Evolutionary conservation across 352 stramenopile genomes (phyloP).

Genomic region (Pythium plurisporium): DNA sequence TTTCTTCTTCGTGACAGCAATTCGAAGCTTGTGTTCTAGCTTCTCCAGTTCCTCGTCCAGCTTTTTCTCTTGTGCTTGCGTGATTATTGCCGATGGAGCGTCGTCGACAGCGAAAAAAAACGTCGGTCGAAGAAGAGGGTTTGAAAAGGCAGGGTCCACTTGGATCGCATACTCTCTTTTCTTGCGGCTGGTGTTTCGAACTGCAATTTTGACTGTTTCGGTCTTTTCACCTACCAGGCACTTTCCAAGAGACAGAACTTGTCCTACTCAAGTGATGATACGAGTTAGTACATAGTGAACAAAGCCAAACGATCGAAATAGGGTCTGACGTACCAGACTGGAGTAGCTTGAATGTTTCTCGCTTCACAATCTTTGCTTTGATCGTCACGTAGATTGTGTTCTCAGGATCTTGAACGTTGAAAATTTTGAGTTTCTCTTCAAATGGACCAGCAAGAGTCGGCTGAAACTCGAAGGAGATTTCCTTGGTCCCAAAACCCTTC

Average conservation of each 20-base stretch:
- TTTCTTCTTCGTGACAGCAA: conserved; percentile 89
- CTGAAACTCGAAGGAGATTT: conserved; percentile 89
- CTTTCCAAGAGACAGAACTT: conserved; percentile 81
- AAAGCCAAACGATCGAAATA: not conserved
- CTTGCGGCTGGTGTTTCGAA: conserved; percentile 87
- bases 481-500: conserved; percentile 83
- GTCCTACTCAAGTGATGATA: conserved; percentile 42
- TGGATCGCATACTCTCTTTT: conserved; percentile 87
- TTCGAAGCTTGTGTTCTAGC: conserved; percentile 86
- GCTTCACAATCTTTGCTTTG: conserved; percentile 87
- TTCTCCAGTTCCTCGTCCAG: conserved; percentile 89
- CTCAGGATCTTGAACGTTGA: conserved; percentile 86
- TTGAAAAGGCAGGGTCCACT: conserved; percentile 66
- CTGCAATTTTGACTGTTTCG: conserved; percentile 78
- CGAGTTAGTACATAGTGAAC: not conserved
- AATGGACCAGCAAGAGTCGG: conserved; percentile 81
- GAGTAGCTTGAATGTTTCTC: conserved; percentile 87
- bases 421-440: conserved; percentile 87
- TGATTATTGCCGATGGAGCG: conserved; percentile 76
- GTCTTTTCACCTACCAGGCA: conserved; percentile 81
- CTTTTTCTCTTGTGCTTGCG: conserved; percentile 88
- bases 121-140: conserved; percentile 56
- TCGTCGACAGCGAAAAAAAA: conserved; percentile 85
- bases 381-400: conserved; percentile 87
- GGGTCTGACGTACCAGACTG: conserved; percentile 57